Base-by-base conservation (phyloP, 2,329 filamentous ascomycete species). In the Ophiocordyceps polyrhachis-furcata region DNA sequence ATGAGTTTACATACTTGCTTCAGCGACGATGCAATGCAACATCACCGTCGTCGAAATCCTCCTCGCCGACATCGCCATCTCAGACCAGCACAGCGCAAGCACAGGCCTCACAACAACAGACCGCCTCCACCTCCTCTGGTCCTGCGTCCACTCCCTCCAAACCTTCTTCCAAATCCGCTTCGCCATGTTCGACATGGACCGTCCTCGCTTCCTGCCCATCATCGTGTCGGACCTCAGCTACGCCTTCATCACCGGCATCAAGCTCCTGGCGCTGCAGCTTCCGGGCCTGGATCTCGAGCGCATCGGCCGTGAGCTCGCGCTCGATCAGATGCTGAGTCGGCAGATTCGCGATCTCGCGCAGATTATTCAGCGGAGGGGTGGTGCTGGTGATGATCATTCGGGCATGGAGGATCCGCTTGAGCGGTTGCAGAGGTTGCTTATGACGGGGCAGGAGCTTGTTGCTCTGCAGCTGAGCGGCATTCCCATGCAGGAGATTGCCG, bases 161-260 rank as follows among this genome's bases (percentile, higher is more conserved):
- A 52, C 56, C 4, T 68, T 67, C 48, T 61, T 71, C 47, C 50
- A 54, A 28, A 48, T 58, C 7, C 62, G 61, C n/a, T 60, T 62
- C 43, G 49, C 52, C 5, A 45, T 47, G 15, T 51, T 53, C 38
- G 55, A 61, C 47, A 45, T 59, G 1, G 58, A 62, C 15, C 53
- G 55, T 28, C 68, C 66, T 19, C 59, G 58, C 14, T 67, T 65
- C 46, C 55, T 66, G 14, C 63, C 62, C 50, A 58, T 71, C 44
- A 60, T 61, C 14, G 62, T 64, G 9, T 70, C 66, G 20, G 69
- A 72, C 51, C 62, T 68, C 41, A 60, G 67, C 43, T 71, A 65
- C 49, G 59, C 62, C 28, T 61, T 71, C 49, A 60, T 73, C 49
- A 64, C 61, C 0, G 61, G 58, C 37, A 60, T 72, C 17, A 67